Base-by-base conservation (phyloP, 768 basidiomycete species). In the Russula compacta region DNA sequence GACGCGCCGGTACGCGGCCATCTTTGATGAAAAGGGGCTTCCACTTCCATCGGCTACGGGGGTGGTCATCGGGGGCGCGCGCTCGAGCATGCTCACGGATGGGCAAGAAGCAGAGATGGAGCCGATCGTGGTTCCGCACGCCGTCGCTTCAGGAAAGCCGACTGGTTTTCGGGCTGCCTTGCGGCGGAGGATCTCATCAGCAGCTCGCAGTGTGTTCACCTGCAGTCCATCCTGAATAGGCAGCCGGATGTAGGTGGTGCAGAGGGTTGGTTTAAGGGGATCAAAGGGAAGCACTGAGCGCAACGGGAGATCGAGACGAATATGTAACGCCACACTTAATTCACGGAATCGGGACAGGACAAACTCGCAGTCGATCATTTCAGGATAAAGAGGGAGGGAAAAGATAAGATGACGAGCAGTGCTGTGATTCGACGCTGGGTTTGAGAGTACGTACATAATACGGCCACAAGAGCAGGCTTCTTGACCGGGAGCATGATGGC, bases 21-120 rank as follows among this genome's bases (percentile, higher is more conserved):
- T 64, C 54, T 64, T 64, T 52, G 60, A 62, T 29, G 63, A 56
- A 47, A 61, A 63, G 46, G 63, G 63, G 36, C 42, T 62, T 29
- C 63, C 60, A 29, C 46, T 64, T 6, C 63, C 60, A 38, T 63
- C 63, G 14, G 63, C 63, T 4, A 61, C 63, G 21, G 60, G 63
- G 2, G 60, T 51, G 39, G 29, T 57, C 42, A 64, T 64, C n/a
- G 58, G 61, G 3, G 61, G 46, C 3, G 46, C 56, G 52, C 56
- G 52, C 46, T 58, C 56, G 7, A 62, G 61, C 56, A 33, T 62
- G 61, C 17, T 53, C n/a, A 14, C 12, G 21, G 56, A 54, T 29
- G 56, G 47, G 56, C 36, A 35, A 38, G 60, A 49, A 14, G 42
- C 54, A 39, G 60, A 61, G 29, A 52, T 17, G 50, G 39, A 32